A percentile compares a stretch with the other conserved stretches of the same genome.
phyloP scores from a whole-genome alignment of 768 basidiomycete genomes.

The Agrocybe praecox region DNA sequence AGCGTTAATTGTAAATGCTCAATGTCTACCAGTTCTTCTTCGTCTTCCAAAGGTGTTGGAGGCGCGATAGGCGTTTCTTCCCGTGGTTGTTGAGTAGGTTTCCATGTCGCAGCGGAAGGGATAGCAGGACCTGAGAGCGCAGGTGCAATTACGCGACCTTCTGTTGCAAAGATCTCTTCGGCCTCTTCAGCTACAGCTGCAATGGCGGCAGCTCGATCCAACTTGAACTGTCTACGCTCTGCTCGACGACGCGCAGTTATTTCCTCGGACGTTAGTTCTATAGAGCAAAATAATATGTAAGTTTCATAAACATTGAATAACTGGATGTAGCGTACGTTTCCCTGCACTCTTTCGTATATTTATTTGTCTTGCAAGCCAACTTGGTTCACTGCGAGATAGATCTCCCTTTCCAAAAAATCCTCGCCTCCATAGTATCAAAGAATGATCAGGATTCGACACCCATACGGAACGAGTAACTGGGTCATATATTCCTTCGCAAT shows the following conservation, averaged over 20 bases:
- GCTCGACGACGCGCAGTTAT: conserved; percentile 84
- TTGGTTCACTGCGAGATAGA: conserved; percentile 92
- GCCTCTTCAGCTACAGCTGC: conserved; percentile 81
- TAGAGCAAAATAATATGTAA: neutral
- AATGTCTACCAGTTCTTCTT: conserved; percentile 65
- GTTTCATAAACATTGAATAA: neutral
- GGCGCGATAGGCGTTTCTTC: conserved; percentile 16
- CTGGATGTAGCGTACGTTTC: conserved; percentile 51
- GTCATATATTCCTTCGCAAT: conserved; percentile 80
- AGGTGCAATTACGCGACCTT: conserved; percentile 66
- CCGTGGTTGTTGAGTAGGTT: conserved; percentile 39
- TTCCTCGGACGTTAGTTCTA: conserved; percentile 88
- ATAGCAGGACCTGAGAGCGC: conserved; percentile 63
- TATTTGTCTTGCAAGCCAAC: conserved; percentile 83
- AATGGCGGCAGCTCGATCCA: conserved; percentile 87
- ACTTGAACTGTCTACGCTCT: conserved; percentile 91
- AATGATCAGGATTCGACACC: conserved; percentile 68
- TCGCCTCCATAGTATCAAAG: conserved; percentile 76
- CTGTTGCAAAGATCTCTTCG: conserved; percentile 69
- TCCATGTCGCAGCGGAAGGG: conserved; percentile 84
- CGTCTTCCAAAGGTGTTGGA: conserved; percentile 36
- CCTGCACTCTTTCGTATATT: conserved; percentile 61
- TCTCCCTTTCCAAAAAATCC: conserved; percentile 99
- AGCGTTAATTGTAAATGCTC: conserved; percentile 93
- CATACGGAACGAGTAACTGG: conserved; percentile 83